A percentile compares a stretch with the other conserved stretches of the same genome.
Evolutionary conservation across 192 early-diverging fungal genomes (phyloP).

Genomic region (Bifiguratus adelaidae): DNA sequence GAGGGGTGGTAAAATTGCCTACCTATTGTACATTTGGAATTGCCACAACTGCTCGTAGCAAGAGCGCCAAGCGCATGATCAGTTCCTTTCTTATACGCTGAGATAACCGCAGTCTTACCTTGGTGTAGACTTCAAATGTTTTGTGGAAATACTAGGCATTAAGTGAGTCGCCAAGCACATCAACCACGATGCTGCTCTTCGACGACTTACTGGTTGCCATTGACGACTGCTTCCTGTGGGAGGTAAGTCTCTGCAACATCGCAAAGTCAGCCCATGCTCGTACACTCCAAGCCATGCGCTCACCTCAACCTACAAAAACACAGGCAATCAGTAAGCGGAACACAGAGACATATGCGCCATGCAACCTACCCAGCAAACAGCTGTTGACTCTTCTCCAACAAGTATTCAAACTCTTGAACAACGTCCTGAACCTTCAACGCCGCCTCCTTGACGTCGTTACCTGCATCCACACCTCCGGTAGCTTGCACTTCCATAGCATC

Average conservation of each 20-base stretch:
- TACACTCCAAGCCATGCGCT: too few relatives aligned
- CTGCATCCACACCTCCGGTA: too few relatives aligned
- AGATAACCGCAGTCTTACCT: slow-evolving; percentile 19
- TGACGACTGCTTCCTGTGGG: slow-evolving; percentile 70
- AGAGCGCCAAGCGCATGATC: not conserved
- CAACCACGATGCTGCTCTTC: too few relatives aligned
- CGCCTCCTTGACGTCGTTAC: too few relatives aligned
- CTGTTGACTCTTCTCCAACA: slow-evolving; percentile 95
- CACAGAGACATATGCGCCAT: too few relatives aligned
- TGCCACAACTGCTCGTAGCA: slow-evolving; percentile 63
- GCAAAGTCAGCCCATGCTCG: too few relatives aligned
- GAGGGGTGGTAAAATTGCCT: not conserved
- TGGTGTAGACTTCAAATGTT: slow-evolving; percentile 96
- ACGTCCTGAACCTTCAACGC: slow-evolving; percentile 31
- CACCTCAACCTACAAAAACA: slow-evolving; percentile 4
- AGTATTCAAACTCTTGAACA: slow-evolving; percentile 85
- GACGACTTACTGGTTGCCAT: slow-evolving; percentile 41
- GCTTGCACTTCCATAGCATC: too few relatives aligned
- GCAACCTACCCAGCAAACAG: slow-evolving; percentile 94
- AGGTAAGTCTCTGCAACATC: slow-evolving; percentile 61
- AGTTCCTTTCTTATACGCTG: not conserved
- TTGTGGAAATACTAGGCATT: slow-evolving; percentile 73
- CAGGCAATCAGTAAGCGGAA: slow-evolving; percentile 23
- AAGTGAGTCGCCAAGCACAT: too few relatives aligned
- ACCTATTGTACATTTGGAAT: slow-evolving; percentile 89